phyloP scores from a whole-genome alignment of 768 basidiomycete genomes.

The Coprinellus aureogranulatus region DNA sequence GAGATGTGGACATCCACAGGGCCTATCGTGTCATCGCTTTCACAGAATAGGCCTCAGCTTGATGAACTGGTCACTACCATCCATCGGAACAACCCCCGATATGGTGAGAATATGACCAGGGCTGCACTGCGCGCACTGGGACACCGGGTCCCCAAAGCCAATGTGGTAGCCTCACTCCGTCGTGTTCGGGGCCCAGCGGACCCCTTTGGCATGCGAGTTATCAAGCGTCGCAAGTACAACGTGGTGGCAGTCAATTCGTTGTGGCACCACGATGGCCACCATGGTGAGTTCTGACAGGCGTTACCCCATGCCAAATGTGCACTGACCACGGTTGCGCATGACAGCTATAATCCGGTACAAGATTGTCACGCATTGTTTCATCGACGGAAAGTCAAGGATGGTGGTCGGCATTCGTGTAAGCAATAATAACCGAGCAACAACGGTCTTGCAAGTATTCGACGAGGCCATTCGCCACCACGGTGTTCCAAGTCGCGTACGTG shows the following conservation, averaged over 20 bases:
- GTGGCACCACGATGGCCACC: constrained; percentile 38
- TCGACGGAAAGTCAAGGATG: constrained; percentile 29
- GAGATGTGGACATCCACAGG: background rate
- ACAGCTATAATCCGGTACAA: constrained; percentile 33
- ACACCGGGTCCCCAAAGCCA: constrained; percentile 14
- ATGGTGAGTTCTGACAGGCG: constrained; percentile 22
- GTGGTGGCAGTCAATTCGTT: constrained; percentile 31
- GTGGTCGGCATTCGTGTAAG: constrained; percentile 31
- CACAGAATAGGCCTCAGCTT: background rate
- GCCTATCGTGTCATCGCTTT: background rate
- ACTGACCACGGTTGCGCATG: background rate
- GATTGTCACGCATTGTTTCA: constrained; percentile 33
- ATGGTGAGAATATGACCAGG: constrained; percentile 21
- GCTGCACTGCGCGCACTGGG: constrained; percentile 17
- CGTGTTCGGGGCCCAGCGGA: constrained; percentile 18
- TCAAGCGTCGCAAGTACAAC: constrained; percentile 16
- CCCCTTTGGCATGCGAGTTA: constrained; percentile 8
- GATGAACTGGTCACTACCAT: constrained; percentile 1
- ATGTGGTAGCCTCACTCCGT: constrained; percentile 17
- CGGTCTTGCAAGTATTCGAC: constrained; percentile 34
- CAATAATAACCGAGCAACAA: constrained; percentile 36
- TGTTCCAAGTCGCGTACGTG: constrained; percentile 27
- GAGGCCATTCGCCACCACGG: constrained; percentile 21
- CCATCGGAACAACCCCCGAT: constrained; percentile 17
- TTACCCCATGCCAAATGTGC: background rate